A percentile compares a stretch with the other conserved stretches of the same genome.
These are phyloP conservation scores for Salix dunnii DNA, from an alignment of 345 rosid genomes.

Conservation along the genomic window DNA sequence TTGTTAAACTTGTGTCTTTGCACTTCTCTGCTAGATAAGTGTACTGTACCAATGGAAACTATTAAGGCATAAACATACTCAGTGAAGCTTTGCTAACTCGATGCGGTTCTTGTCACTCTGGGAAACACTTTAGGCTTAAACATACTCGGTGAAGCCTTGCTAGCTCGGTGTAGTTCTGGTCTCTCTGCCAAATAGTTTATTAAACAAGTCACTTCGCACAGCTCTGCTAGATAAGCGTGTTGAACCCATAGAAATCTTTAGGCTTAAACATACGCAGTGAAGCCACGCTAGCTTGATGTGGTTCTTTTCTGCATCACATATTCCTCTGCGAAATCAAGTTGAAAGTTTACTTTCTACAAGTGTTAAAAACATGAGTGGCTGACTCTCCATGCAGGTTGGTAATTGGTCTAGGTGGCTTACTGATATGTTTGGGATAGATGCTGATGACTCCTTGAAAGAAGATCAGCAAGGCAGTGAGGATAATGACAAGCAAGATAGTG, in stretches of 20 bases:
- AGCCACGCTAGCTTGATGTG: neutral
- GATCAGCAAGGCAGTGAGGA: slow-evolving; percentile 28
- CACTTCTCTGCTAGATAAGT: neutral
- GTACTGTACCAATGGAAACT: neutral
- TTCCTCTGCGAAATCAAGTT: neutral
- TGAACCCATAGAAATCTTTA: neutral
- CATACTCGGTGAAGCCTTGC: neutral
- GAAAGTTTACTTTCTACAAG: neutral
- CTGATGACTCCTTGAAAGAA: slow-evolving; percentile 42
- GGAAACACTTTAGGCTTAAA: neutral
- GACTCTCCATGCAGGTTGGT: slow-evolving; percentile 60
- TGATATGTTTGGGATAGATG: slow-evolving; percentile 66
- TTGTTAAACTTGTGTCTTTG: neutral
- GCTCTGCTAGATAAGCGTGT: neutral
- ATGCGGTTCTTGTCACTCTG: neutral
- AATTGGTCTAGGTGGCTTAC: slow-evolving; percentile 85
- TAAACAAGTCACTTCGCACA: neutral
- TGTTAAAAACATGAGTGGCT: neutral
- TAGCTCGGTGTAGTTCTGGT: neutral
- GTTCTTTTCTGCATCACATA: neutral
- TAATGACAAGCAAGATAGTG: slow-evolving; percentile 23
- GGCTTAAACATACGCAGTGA: neutral
- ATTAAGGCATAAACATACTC: neutral
- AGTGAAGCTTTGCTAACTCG: neutral
- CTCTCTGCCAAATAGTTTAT: neutral